Evolutionary conservation across 495 filamentous ascomycete species (phyloP).

Genomic region (Hyaloscypha variabilis): DNA sequence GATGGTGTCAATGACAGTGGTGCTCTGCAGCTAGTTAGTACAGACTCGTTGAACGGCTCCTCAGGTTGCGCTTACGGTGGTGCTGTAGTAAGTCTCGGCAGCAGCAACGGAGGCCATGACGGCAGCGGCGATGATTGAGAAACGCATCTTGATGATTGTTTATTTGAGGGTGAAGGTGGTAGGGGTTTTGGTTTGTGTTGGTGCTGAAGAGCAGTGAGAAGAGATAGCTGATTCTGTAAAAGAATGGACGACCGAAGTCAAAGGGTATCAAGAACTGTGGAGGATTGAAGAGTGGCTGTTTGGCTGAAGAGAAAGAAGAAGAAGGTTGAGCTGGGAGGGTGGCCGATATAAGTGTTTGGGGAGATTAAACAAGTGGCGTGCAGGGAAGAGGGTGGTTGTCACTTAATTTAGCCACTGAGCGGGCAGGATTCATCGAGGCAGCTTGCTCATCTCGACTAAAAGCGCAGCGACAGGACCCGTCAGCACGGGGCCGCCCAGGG

Average conservation of each 20-base stretch:
- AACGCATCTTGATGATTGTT: slow-evolving; percentile 53
- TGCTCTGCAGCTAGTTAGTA: neutral
- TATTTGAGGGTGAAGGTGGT: slow-evolving; percentile 13
- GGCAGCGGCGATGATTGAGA: slow-evolving; percentile 47
- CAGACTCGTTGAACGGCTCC: neutral
- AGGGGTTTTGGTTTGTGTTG: slow-evolving; percentile 15
- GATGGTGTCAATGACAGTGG: neutral
- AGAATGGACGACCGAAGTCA: slow-evolving; percentile 67
- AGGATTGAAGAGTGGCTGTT: slow-evolving; percentile 47
- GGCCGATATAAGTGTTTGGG: slow-evolving; percentile 30
- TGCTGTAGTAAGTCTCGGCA: slow-evolving; percentile 35
- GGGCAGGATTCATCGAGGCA: neutral
- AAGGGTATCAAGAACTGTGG: slow-evolving; percentile 40
- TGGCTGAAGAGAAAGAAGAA: slow-evolving; percentile 47
- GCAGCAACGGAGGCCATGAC: slow-evolving; percentile 48
- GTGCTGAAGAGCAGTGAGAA: slow-evolving; percentile 44
- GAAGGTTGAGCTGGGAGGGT: slow-evolving; percentile 30
- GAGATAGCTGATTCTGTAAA: slow-evolving; percentile 44
- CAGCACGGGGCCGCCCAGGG: neutral
- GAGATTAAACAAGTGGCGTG: slow-evolving; percentile 27
- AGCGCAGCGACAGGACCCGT: neutral
- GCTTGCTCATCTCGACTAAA: neutral
- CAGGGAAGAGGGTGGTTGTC: slow-evolving; percentile 9
- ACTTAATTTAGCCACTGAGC: slow-evolving; percentile 23
- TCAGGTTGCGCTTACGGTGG: neutral